Percentiles rank a stretch among this genome's conserved stretches.
Conservation (phyloP, 352 stramenopile species). For the Globisporangium sylvaticum region DNA sequence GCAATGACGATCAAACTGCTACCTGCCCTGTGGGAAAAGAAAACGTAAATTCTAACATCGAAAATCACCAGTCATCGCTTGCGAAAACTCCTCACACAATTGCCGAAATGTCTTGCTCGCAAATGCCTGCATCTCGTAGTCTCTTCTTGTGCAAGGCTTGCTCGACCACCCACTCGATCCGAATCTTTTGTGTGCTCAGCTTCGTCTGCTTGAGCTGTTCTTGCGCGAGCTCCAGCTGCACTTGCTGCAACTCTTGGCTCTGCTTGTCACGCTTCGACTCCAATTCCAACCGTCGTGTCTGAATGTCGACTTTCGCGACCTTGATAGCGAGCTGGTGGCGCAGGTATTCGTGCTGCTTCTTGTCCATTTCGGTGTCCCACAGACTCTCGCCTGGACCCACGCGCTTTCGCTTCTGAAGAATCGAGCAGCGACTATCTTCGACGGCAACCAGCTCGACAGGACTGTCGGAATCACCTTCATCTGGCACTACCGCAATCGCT, state of each 20-base stretch:
- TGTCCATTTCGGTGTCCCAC: neutral
- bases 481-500: neutral
- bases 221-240: slow-evolving; percentile 44
- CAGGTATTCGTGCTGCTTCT: slow-evolving; percentile 29
- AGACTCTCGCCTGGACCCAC: neutral
- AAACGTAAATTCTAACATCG: neutral
- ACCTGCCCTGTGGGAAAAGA: neutral
- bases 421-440: neutral
- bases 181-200: slow-evolving; percentile 44
- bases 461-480: neutral
- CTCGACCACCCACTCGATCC: slow-evolving; percentile 47
- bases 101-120: slow-evolving; percentile 29
- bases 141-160: slow-evolving; percentile 52
- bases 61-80: neutral
- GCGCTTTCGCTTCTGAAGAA: slow-evolving; percentile 8
- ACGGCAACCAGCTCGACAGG: neutral
- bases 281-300: slow-evolving; percentile 38
- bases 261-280: slow-evolving; percentile 41
- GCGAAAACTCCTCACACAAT: slow-evolving; percentile 17
- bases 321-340: slow-evolving; percentile 37
- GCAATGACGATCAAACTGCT: neutral
- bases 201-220: slow-evolving; percentile 53
- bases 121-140: slow-evolving; percentile 39
- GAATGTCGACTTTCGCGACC: slow-evolving; percentile 37
- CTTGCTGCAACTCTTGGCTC: slow-evolving; percentile 31